Conservation (phyloP, 768 basidiomycete species). For the Pleurotus salmoneostramineus region DNA sequence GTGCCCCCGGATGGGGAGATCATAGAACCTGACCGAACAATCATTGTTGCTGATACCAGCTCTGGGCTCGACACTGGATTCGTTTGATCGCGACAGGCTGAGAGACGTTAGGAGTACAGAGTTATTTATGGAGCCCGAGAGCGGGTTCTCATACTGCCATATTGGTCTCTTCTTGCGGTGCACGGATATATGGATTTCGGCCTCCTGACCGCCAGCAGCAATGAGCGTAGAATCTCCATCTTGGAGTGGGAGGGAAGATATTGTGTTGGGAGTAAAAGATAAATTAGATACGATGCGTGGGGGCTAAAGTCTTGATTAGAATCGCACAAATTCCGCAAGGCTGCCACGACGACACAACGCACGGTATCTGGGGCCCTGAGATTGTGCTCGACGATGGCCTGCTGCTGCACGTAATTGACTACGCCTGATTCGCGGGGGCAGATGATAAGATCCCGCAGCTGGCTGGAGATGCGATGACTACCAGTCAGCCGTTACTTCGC, state of each 20-base stretch:
- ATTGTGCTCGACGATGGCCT: slow-evolving; percentile 60
- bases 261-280: slow-evolving; percentile 50
- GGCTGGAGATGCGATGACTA: slow-evolving; percentile 34
- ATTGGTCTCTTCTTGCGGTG: slow-evolving; percentile 17
- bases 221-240: slow-evolving; percentile 44
- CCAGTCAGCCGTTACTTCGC: not conserved
- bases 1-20: slow-evolving; percentile 54
- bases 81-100: slow-evolving; percentile 52
- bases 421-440: slow-evolving; percentile 66
- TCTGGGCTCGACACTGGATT: slow-evolving; percentile 70
- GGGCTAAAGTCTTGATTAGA: slow-evolving; percentile 18
- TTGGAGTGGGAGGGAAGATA: slow-evolving; percentile 43
- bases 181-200: slow-evolving; percentile 58
- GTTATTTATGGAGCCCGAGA: slow-evolving; percentile 77
- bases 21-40: slow-evolving; percentile 74
- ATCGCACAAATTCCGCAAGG: slow-evolving; percentile 11
- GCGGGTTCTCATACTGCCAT: slow-evolving; percentile 55
- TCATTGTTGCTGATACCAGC: slow-evolving; percentile 88
- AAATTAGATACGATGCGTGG: slow-evolving; percentile 44
- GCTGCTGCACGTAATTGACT: slow-evolving; percentile 56
- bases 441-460: slow-evolving; percentile 75
- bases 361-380: slow-evolving; percentile 43
- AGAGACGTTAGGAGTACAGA: slow-evolving; percentile 67
- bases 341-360: slow-evolving; percentile 18
- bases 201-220: slow-evolving; percentile 65